A percentile compares a stretch with the other conserved stretches of the same genome.
phyloP scores from a whole-genome alignment of 345 rosid species.

The Angophora floribunda region DNA sequence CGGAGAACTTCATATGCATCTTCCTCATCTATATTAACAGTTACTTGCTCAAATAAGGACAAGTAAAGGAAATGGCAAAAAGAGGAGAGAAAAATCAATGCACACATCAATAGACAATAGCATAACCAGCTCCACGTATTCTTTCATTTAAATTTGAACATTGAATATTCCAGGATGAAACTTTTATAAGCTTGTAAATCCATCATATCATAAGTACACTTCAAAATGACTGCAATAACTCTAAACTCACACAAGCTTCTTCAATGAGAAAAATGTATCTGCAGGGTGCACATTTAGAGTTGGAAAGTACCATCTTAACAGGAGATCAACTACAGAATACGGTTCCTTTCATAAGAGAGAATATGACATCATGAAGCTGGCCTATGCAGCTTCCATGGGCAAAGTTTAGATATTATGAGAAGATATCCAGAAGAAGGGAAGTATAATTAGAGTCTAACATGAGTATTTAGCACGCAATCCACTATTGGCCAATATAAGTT shows the following conservation, averaged over 20 bases:
- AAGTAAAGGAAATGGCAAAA: neutral
- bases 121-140: neutral
- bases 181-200: neutral
- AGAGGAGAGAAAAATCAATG: neutral
- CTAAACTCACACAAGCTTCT: neutral
- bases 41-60: neutral
- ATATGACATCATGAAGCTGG: neutral
- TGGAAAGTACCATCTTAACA: neutral
- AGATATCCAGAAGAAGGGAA: neutral
- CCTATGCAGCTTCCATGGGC: neutral
- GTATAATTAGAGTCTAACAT: neutral
- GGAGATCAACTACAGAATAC: neutral
- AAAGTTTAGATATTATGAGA: neutral
- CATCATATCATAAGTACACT: neutral
- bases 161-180: neutral
- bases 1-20: constrained; percentile 41
- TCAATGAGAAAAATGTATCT: neutral
- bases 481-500: neutral
- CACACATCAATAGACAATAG: neutral
- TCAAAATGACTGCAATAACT: neutral
- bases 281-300: neutral
- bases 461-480: neutral
- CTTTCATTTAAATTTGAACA: neutral
- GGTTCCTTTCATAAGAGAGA: neutral
- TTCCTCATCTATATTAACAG: constrained; percentile 9